A percentile compares a stretch with the other conserved stretches of the same genome.
phyloP scores from a whole-genome alignment of 768 basidiomycete genomes.

The Leccinum obscurum region DNA sequence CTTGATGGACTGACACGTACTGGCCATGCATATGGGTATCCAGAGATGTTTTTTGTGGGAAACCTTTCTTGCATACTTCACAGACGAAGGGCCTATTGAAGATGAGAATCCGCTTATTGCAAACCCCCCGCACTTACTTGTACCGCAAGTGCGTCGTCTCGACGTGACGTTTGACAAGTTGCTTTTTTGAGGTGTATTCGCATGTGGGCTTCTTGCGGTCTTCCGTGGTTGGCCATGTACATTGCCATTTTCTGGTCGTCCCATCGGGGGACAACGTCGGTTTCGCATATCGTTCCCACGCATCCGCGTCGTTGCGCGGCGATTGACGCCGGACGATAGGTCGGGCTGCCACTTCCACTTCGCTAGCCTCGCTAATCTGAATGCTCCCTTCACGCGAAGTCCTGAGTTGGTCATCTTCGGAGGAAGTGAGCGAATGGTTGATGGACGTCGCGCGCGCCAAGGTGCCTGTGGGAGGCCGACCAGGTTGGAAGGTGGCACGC shows the following conservation, averaged over 20 bases:
- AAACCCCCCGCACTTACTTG: slow-evolving; percentile 44
- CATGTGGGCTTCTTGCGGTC: slow-evolving; percentile 37
- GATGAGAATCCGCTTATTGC: slow-evolving; percentile 16
- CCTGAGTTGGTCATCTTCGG: slow-evolving; percentile 31
- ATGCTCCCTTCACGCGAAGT: slow-evolving; percentile 33
- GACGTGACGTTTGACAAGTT: slow-evolving; percentile 68
- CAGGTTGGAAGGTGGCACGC: slow-evolving; percentile 4
- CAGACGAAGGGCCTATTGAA: slow-evolving; percentile 50
- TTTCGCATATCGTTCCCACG: slow-evolving; percentile 37
- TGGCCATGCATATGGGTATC: slow-evolving; percentile 58
- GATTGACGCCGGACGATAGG: slow-evolving; percentile 25
- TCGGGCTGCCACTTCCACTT: slow-evolving; percentile 19
- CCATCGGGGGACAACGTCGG: slow-evolving; percentile 35
- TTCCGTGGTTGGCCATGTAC: slow-evolving; percentile 41
- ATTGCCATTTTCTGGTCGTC: slow-evolving; percentile 39
- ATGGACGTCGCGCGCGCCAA: slow-evolving; percentile 18
- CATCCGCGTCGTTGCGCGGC: slow-evolving; percentile 29
- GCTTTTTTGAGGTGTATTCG: slow-evolving; percentile 53
- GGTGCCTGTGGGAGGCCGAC: slow-evolving; percentile 8
- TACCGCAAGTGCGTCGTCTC: slow-evolving; percentile 60
- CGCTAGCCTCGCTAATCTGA: slow-evolving; percentile 34
- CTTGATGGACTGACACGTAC: slow-evolving; percentile 32
- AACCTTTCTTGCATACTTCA: slow-evolving; percentile 50
- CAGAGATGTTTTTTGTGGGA: slow-evolving; percentile 59
- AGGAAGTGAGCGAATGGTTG: slow-evolving; percentile 23